Evolutionary conservation across 129 eudicot species (phyloP), one percentile per base, ranked within the genome.

Genomic region (Kitagawia praeruptora): DNA sequence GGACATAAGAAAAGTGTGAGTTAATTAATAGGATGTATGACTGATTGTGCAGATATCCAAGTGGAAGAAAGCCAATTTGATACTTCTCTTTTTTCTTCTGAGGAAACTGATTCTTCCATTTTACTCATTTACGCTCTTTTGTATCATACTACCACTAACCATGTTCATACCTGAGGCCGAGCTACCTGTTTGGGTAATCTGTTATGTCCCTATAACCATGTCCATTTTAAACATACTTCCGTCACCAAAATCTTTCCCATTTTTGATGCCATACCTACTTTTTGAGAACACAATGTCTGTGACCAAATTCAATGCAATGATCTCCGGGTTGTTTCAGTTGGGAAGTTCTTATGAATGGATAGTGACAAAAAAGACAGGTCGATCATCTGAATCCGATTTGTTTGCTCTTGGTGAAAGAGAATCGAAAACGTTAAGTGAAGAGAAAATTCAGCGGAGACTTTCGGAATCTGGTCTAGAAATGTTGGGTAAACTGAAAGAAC

Each of bases 231-330:
- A 91, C 87, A 91, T 93, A 51, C 87, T 93, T 9, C 97, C 98
- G 6, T 80, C 98, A 31, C 98, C 98, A 38, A 91, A 91, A 80
- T 89, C 97, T 18, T 93, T 93, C 87, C 98, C 98, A 0, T 93
- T 93, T 83, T 80, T 93, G 78, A 87, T 93, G 93, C 98, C 98
- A 41, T 93, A 91, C 82, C 86, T 93, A 18, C 82, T 91, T 41
- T 93, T 93, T 63, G 98, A 93, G 41, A 93, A 93, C 97, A 93
- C 98, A 70, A 93, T 93, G 98, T 93, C 98, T 0, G 97, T 93
- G 69, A 93, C 98, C 75, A 93, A 91, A 78, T 92, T 92, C 89
- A 90, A 92, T 75, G 97, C 97, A 18, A 92, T 92, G 97, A 81
- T 92, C 66, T 89, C 98, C 3, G 98, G 98, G 6, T 81, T 93